These are phyloP conservation scores for Saccharomycopsis hybrid DNA, from an alignment of 1,139 yeast genomes.

Conservation along the genomic window DNA sequence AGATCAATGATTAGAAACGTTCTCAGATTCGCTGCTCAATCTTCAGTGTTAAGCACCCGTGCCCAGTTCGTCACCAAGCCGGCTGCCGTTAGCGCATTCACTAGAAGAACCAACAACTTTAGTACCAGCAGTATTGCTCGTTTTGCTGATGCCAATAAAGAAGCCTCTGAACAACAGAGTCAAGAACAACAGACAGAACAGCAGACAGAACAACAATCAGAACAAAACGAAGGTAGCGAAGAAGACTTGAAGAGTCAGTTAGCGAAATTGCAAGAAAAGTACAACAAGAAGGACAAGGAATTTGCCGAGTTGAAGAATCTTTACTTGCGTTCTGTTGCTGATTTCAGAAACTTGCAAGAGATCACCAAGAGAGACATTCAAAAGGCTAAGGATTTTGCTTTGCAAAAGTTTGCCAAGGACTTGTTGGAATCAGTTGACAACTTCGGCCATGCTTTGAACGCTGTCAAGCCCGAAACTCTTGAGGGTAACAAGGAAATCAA, in stretches of 20 bases:
- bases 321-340: conserved; percentile 80
- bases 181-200: background rate
- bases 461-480: conserved; percentile 60
- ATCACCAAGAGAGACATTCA: conserved; percentile 82
- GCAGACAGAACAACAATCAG: conserved; percentile 1
- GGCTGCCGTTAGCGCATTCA: background rate
- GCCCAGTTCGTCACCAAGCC: conserved; percentile 13
- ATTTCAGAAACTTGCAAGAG: conserved; percentile 88
- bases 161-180: conserved; percentile 1
- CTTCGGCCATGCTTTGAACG: conserved; percentile 78
- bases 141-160: conserved; percentile 14
- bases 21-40: conserved; percentile 8
- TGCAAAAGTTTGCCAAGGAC: conserved; percentile 90
- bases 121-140: conserved; percentile 2
- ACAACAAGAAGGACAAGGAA: conserved; percentile 68
- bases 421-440: conserved; percentile 86
- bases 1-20: conserved; percentile 7
- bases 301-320: conserved; percentile 77
- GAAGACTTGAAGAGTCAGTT: background rate
- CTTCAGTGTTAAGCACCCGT: background rate
- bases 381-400: conserved; percentile 85
- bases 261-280: conserved; percentile 43
- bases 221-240: background rate
- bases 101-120: background rate
- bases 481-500: conserved; percentile 56